Percentiles rank a stretch among this genome's conserved stretches.
Evolutionary conservation across 2,329 filamentous ascomycete genomes (phyloP).

Genomic region (Fusarium sp.): DNA sequence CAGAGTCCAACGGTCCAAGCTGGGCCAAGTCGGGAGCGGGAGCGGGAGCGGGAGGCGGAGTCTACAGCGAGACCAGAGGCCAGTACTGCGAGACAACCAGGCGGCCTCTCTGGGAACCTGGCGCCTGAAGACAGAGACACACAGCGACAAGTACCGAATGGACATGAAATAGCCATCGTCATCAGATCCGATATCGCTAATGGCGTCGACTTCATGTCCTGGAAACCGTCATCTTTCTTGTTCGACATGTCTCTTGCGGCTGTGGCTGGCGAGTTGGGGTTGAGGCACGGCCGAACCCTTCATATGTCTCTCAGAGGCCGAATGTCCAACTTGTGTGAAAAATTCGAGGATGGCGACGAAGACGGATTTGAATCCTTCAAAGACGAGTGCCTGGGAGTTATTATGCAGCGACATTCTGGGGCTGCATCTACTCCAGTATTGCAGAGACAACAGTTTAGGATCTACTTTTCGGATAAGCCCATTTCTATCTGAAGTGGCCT

Average conservation of each 20-base stretch:
- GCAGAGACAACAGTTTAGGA: background rate
- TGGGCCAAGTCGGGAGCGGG: background rate
- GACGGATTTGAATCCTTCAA: background rate
- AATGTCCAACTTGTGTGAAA: background rate
- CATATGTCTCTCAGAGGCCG: background rate
- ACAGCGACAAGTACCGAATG: background rate
- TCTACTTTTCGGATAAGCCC: background rate
- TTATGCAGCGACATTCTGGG: background rate
- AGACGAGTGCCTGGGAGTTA: background rate
- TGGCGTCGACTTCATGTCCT: background rate
- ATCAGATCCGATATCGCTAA: background rate
- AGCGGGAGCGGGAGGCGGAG: background rate
- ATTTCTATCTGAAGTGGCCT: background rate
- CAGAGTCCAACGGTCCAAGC: background rate
- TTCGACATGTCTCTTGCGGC: slow-evolving; percentile 4
- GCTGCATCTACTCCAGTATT: background rate
- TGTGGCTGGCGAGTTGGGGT: background rate
- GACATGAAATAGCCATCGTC: background rate
- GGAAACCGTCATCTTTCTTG: background rate
- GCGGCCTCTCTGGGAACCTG: background rate
- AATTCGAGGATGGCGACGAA: background rate
- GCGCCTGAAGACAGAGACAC: background rate
- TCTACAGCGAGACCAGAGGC: background rate
- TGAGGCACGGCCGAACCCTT: background rate
- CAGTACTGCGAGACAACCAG: background rate